Base-by-base conservation (phyloP, 2,329 filamentous ascomycete species). In the Talaromyces verruculosus region DNA sequence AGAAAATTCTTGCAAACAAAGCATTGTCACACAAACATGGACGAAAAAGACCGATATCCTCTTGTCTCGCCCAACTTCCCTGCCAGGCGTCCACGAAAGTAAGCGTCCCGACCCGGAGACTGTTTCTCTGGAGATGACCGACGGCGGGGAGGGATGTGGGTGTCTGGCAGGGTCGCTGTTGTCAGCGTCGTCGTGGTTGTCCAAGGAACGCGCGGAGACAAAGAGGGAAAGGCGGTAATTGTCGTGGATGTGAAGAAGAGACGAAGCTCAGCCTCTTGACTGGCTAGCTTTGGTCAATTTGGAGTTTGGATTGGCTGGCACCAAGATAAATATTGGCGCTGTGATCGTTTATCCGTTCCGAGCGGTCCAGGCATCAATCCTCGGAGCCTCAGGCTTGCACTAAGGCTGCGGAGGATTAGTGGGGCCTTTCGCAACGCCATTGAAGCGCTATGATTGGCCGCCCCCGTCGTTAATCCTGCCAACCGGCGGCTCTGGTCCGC, bases 151-250 rank as follows among this genome's bases (percentile, higher is more conserved):
- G 65, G 69, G 68, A 68, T 67, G 59, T 70, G 60, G 67, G 67
- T 71, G 68, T 72, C 72, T 71, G 63, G 67, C 65, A 70, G 70
- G 68, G 70, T 72, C 71, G 75, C 76, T 72, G 76, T 72, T 70
- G 75, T 76, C 73, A 35, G 30, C 30, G 51, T 37, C 53, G 53
- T 37, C 30, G 49, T 55, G n/a, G 30, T 39, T 37, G 73, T 77
- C 75, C 69, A 69, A 77, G 73, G 70, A 78, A 76, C 74, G 65
- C 33, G 39, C 39, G 61, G 60, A 53, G 37, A 63, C 45, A 15
- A 65, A 25, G 15, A 41, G 15, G 22, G 47, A 25, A 57, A 57
- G 51, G 49, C 47, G 39, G 61, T 15, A 28, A n/a, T 8, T 41
- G 45, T 25, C 5, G 28, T 47, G 19, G 5, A 5, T 49, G 41